Conservation (phyloP, 345 rosid genomes). For the Dimocarpus longan region DNA sequence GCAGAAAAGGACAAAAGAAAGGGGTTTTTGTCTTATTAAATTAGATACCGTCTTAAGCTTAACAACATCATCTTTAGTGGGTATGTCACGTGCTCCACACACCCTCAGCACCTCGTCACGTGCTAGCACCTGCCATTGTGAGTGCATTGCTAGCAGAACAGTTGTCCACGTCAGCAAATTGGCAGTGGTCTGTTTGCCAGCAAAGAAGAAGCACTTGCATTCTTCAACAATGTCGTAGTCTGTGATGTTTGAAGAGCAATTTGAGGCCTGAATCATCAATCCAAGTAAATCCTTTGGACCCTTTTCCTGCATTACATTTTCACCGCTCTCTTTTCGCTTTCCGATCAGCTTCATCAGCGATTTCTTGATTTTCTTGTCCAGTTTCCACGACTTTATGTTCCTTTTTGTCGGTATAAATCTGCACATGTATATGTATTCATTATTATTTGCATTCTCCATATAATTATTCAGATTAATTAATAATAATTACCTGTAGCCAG, state of each 20-base stretch:
- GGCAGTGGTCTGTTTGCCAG: conserved; percentile 91
- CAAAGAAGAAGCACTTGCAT: conserved; percentile 91
- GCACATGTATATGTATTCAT: neutral
- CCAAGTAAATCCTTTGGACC: conserved; percentile 54
- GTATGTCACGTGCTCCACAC: conserved; percentile 79
- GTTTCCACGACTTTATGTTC: conserved; percentile 72
- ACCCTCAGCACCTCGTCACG: conserved; percentile 78
- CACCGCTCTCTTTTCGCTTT: conserved; percentile 29
- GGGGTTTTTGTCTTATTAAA: neutral
- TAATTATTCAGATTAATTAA: neutral
- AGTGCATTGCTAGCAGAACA: conserved; percentile 76
- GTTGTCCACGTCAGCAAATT: conserved; percentile 85
- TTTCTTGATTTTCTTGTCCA: conserved; percentile 64
- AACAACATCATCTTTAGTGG: conserved; percentile 68
- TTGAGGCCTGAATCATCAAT: conserved; percentile 59
- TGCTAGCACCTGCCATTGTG: conserved; percentile 83
- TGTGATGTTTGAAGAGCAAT: conserved; percentile 36
- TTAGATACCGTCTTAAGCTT: conserved; percentile 72
- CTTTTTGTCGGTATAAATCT: conserved; percentile 77
- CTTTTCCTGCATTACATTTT: conserved; percentile 4
- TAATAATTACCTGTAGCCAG: conserved; percentile 61
- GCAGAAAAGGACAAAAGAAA: conserved; percentile 18
- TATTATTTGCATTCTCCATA: no score
- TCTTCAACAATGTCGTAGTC: conserved; percentile 72
- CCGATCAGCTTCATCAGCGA: conserved; percentile 62